phyloP scores from a whole-genome alignment of 2,329 filamentous ascomycete genomes.

The Penicillium glabrum region DNA sequence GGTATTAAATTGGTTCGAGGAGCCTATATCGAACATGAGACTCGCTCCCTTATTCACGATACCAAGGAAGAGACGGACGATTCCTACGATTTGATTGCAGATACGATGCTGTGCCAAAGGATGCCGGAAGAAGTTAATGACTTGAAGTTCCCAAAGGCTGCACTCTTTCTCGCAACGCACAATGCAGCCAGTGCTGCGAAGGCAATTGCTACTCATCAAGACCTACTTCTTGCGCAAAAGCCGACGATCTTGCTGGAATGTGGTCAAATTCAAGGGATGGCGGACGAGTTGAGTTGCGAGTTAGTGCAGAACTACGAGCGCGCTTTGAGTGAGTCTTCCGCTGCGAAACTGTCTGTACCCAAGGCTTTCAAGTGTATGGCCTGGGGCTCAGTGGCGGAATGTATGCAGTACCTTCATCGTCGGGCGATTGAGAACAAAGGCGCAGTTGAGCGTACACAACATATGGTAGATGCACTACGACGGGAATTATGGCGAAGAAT shows the following conservation, averaged over 20 bases:
- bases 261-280: conserved; percentile 86
- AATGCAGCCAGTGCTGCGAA: conserved; percentile 48
- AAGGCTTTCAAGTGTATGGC: conserved; percentile 55
- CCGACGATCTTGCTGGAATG: conserved; percentile 51
- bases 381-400: conserved; percentile 56
- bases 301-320: conserved; percentile 38
- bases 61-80: conserved; percentile 40
- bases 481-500: conserved; percentile 59
- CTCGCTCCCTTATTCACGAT: conserved; percentile 35
- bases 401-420: conserved; percentile 56
- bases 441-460: conserved; percentile 63
- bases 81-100: conserved; percentile 52
- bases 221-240: conserved; percentile 42
- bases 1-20: conserved; percentile 49
- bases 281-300: conserved; percentile 72
- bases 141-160: conserved; percentile 29
- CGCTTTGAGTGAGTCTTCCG: conserved; percentile 10
- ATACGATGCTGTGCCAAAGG: conserved; percentile 46
- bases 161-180: conserved; percentile 55
- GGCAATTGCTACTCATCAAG: conserved; percentile 38
- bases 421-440: conserved; percentile 71
- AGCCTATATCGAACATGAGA: conserved; percentile 47
- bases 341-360: conserved; percentile 35
- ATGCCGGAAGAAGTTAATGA: conserved; percentile 33
- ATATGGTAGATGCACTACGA: conserved; percentile 64